A percentile compares a stretch with the other conserved stretches of the same genome.
Evolutionary conservation across 2,329 filamentous ascomycete species (phyloP).

Genomic region (Aspergillus sp.): DNA sequence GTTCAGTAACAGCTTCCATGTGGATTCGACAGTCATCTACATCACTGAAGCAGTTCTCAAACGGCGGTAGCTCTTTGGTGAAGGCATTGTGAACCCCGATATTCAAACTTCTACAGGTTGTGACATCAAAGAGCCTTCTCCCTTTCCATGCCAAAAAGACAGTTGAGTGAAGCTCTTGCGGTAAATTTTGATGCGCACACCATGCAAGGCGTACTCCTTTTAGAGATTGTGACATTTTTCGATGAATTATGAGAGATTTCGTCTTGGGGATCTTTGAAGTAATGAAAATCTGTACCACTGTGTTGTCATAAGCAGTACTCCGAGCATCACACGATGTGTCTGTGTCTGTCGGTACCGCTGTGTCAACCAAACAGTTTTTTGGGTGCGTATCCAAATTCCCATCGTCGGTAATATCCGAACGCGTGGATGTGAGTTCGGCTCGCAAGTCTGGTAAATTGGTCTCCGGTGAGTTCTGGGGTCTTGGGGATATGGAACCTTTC

Average conservation of each 20-base stretch:
- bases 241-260: conserved; percentile 61
- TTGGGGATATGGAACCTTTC: not conserved
- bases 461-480: not conserved
- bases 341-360: not conserved
- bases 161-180: conserved; percentile 48
- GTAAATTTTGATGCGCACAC: conserved; percentile 62
- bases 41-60: conserved; percentile 49
- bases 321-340: not conserved
- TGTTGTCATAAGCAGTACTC: conserved; percentile 38
- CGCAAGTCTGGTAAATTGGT: not conserved
- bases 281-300: conserved; percentile 65
- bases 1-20: conserved; percentile 74
- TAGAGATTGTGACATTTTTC: conserved; percentile 67
- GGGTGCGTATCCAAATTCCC: not conserved
- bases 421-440: not conserved
- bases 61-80: conserved; percentile 34
- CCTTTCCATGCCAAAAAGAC: conserved; percentile 80
- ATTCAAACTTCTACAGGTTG: conserved; percentile 68
- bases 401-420: not conserved
- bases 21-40: conserved; percentile 62
- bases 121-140: conserved; percentile 71
- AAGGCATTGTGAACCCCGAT: conserved; percentile 50
- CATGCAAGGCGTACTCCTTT: conserved; percentile 68
- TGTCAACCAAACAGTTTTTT: not conserved
- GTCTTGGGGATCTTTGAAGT: conserved; percentile 64